These are phyloP conservation scores for Asterophora parasitica DNA, from an alignment of 768 basidiomycete genomes.

Conservation along the genomic window DNA sequence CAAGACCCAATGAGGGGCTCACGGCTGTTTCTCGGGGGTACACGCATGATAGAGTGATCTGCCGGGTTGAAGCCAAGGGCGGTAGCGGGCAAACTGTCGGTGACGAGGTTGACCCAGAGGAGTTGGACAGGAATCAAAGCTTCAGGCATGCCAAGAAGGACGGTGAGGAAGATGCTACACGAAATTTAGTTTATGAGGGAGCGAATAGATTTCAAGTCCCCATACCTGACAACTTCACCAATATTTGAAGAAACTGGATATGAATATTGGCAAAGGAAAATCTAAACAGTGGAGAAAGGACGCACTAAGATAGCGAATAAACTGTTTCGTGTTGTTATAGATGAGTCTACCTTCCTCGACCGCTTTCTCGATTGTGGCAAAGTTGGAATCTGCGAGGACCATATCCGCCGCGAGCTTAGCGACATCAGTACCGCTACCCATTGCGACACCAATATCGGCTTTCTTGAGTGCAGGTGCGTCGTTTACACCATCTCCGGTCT, in stretches of 20 bases:
- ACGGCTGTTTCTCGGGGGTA: constrained; percentile 83
- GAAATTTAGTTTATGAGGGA: constrained; percentile 17
- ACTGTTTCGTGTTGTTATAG: constrained; percentile 99
- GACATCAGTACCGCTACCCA: constrained; percentile 98
- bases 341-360: constrained; percentile 97
- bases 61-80: constrained; percentile 97
- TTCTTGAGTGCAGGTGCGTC: constrained; percentile 96
- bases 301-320: constrained; percentile 96
- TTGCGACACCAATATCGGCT: constrained; percentile 97
- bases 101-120: constrained; percentile 97
- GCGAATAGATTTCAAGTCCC: background rate
- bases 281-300: constrained; percentile 15
- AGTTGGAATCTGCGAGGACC: constrained; percentile 97
- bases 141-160: constrained; percentile 98
- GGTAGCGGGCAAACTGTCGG: constrained; percentile 93
- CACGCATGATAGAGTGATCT: constrained; percentile 95
- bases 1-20: constrained; percentile 91
- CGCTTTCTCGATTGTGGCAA: constrained; percentile 92
- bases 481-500: constrained; percentile 98
- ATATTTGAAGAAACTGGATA: constrained; percentile 86
- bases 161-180: constrained; percentile 87
- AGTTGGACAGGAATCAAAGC: constrained; percentile 97
- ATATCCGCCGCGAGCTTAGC: constrained; percentile 98
- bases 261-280: constrained; percentile 2
- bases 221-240: constrained; percentile 84